These are phyloP conservation scores for Cymbidium sinense DNA, from an alignment of 106 monocot genomes.

Conservation along the genomic window DNA sequence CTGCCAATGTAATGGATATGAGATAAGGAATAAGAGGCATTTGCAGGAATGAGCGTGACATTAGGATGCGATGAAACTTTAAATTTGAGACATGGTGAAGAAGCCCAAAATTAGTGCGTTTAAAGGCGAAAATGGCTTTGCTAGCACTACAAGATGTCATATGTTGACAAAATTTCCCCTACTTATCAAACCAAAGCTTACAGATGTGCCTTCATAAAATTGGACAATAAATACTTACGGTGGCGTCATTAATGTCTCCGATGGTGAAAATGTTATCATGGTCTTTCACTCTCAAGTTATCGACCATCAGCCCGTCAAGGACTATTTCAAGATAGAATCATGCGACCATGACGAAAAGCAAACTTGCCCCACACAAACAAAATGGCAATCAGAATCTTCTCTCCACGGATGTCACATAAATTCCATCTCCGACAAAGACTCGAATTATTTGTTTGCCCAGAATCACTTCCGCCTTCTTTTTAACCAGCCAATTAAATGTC, in stretches of 20 bases:
- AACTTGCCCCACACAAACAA: conserved; percentile 30
- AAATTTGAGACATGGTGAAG: too few relatives aligned
- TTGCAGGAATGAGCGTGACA: too few relatives aligned
- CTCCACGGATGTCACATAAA: conserved; percentile 32
- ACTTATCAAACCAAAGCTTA: too few relatives aligned
- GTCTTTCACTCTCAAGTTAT: conserved; percentile 33
- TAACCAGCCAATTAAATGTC: conserved; percentile 20
- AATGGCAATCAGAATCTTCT: conserved; percentile 32
- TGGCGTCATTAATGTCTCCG: conserved; percentile 39
- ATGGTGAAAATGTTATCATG: conserved; percentile 28
- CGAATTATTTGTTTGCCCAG: conserved; percentile 13
- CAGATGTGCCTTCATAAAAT: background rate
- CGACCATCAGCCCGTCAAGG: conserved; percentile 24
- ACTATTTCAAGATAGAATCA: conserved; percentile 20
- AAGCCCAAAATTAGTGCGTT: too few relatives aligned
- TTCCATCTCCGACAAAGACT: conserved; percentile 15
- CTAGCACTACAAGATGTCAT: too few relatives aligned
- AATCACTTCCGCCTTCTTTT: conserved; percentile 27
- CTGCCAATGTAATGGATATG: conserved; percentile 11
- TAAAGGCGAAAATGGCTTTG: too few relatives aligned
- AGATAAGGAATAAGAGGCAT: background rate
- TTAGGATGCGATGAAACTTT: too few relatives aligned
- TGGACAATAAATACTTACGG: conserved; percentile 18
- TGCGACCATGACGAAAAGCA: conserved; percentile 30
- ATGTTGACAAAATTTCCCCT: too few relatives aligned